Percentiles rank a stretch among this genome's conserved stretches.
These are phyloP conservation scores for Cetradonia linearis DNA, from an alignment of 495 filamentous ascomycete genomes.

Conservation along the genomic window DNA sequence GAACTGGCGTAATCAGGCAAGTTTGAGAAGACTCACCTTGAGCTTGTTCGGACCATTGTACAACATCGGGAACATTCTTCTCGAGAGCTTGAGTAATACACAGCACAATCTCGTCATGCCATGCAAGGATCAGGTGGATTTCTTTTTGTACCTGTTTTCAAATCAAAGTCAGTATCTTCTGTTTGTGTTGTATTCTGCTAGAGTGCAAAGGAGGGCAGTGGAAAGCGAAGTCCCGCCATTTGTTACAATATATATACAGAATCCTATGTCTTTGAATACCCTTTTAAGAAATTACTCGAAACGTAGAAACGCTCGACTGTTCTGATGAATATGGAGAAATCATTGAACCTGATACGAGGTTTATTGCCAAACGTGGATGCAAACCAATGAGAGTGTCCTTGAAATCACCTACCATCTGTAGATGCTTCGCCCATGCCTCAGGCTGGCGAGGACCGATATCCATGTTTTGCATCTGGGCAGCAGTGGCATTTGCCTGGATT, in stretches of 20 bases:
- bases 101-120: conserved; percentile 79
- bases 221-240: background rate
- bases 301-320: background rate
- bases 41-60: conserved; percentile 67
- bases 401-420: conserved; percentile 32
- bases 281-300: background rate
- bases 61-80: conserved; percentile 67
- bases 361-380: background rate
- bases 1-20: background rate
- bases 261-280: background rate
- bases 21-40: conserved; percentile 43
- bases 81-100: conserved; percentile 65
- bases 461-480: conserved; percentile 54
- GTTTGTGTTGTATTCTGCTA: background rate
- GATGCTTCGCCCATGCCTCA: conserved; percentile 60
- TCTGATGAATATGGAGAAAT: background rate
- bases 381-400: background rate
- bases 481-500: conserved; percentile 53
- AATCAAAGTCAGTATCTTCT: background rate
- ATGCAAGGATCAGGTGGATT: conserved; percentile 77
- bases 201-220: background rate
- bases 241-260: background rate
- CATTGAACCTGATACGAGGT: too few species aligned
- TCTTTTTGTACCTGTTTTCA: conserved; percentile 47
- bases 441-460: conserved; percentile 60